Evolutionary conservation across 2,329 filamentous ascomycete genomes (phyloP).

Genomic region (Aspergillus thermomutatus): DNA sequence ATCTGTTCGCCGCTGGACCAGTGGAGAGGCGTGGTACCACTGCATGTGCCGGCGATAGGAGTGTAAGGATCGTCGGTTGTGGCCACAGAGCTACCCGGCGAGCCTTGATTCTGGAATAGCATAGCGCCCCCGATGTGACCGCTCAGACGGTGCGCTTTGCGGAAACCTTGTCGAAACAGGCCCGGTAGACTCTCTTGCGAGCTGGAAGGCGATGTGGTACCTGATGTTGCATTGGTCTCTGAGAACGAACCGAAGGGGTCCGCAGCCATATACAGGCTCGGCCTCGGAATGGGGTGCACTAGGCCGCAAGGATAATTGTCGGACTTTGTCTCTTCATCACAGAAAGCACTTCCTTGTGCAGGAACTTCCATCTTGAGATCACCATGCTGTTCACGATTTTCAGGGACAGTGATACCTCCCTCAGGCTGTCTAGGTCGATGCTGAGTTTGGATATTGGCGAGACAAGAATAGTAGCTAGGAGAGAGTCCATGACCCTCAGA

Average conservation of each 20-base stretch:
- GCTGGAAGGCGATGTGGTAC: conserved; percentile 3
- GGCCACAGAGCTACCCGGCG: conserved; percentile 1
- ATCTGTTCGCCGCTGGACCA: conserved; percentile 7
- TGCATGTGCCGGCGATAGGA: background rate
- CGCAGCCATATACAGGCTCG: conserved; percentile 1
- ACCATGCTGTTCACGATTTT: background rate
- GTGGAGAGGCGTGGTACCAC: conserved; percentile 1
- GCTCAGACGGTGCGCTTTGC: conserved; percentile 4
- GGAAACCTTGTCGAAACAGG: background rate
- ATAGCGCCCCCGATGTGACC: background rate
- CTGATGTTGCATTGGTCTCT: conserved; percentile 7
- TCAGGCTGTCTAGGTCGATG: background rate
- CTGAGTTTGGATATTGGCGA: background rate
- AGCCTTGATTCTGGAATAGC: background rate
- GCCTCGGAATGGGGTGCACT: conserved; percentile 12
- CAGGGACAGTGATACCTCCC: background rate
- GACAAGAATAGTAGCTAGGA: background rate
- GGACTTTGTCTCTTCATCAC: background rate
- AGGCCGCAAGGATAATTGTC: conserved; percentile 1
- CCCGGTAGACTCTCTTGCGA: conserved; percentile 1
- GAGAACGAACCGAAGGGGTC: conserved; percentile 11
- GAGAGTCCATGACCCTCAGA: background rate
- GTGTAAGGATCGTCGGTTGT: conserved; percentile 2
- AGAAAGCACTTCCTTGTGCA: background rate
- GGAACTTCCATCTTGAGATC: background rate